Evolutionary conservation across 768 basidiomycete genomes (phyloP), one percentile per base, ranked within the genome.

Genomic region (Hericium erinaceus): DNA sequence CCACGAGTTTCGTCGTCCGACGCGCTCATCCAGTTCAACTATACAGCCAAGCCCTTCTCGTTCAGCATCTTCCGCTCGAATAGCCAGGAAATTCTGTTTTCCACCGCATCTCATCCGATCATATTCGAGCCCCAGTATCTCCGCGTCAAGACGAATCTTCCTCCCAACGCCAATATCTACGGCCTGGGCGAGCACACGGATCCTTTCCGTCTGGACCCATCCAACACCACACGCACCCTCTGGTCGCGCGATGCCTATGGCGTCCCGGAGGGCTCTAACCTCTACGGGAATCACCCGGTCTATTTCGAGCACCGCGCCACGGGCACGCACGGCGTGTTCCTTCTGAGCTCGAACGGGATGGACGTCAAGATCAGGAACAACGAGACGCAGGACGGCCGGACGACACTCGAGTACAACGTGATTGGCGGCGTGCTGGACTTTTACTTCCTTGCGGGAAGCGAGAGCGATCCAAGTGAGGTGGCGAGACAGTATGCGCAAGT

Each of bases 81-180:
- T 7, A 80, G 78, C 1, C 61, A 64, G 16, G 83, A 86, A 63
- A 72, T 80, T 2, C 72, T 88, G 16, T 87, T 85, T 72, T 78
- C 81, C 15, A 86, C 84, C 2, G 74, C 74, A 2, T 73, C 75
- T 9, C 76, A 83, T 62, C 74, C 86, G 0, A 69, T 89, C 68
- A 81, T 92, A 60, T 90, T 85, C 64, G 85, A 89, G 62, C 79
- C 84, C 1, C 88, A 89, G 68, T 91, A 86, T 66, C 74, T 91
- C 13, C 84, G 87, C 54, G 71, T 91, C 60, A 84, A 86, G 66
- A 86, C 85, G 16, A 67, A 65, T 48, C 68, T 91, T 0, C 83
- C 86, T 0, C 55, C 67, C 3, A 68, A 78, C 44, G 79, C 88
- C 26, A 89, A 89, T 68, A 78, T 90, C 56, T 89, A 88, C 65